A percentile compares a stretch with the other conserved stretches of the same genome.
phyloP scores from a whole-genome alignment of 305 asterid genomes.

The Fraxinus ornus region DNA sequence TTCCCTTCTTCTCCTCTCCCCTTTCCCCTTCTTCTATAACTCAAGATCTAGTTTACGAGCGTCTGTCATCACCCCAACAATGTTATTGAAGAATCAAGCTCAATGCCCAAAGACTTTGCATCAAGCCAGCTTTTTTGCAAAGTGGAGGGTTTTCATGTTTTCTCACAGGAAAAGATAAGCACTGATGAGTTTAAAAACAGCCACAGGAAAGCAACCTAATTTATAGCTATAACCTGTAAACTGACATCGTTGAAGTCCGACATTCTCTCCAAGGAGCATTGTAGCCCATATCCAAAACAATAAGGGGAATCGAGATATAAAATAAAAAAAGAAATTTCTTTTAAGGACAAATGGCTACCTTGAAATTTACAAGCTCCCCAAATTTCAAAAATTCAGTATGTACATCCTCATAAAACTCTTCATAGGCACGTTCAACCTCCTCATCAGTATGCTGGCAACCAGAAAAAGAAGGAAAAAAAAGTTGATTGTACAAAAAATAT shows the following conservation, averaged over 20 bases:
- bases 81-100: background rate
- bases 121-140: constrained; percentile 2
- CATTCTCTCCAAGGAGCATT: constrained; percentile 11
- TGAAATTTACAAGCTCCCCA: constrained; percentile 91
- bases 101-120: background rate
- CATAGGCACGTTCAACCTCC: constrained; percentile 82
- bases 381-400: constrained; percentile 95
- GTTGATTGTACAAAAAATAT: constrained; percentile 35
- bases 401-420: constrained; percentile 97
- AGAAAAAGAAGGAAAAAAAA: constrained; percentile 31
- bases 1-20: background rate
- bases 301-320: background rate
- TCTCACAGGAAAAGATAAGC: constrained; percentile 19
- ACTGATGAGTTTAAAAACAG: background rate
- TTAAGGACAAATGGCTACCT: constrained; percentile 52
- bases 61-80: background rate
- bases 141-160: background rate
- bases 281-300: constrained; percentile 11
- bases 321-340: constrained; percentile 8
- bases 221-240: constrained; percentile 5
- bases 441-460: constrained; percentile 79
- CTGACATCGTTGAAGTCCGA: background rate
- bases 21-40: background rate
- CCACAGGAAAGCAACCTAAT: constrained; percentile 1
- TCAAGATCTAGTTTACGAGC: background rate